phyloP scores from a whole-genome alignment of 257 asterid genomes.

The Gardenia jasminoides region DNA sequence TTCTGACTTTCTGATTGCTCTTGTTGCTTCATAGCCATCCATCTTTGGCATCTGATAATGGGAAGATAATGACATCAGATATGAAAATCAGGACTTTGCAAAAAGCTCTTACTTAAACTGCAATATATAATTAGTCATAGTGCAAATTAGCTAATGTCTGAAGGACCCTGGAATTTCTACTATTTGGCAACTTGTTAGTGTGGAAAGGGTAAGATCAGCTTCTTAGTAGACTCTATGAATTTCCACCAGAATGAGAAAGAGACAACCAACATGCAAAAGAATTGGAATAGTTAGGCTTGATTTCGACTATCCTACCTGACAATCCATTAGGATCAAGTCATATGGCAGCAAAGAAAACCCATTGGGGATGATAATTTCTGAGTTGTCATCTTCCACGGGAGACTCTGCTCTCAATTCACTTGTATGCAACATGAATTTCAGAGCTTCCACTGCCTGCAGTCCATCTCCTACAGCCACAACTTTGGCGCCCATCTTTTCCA shows the following conservation, averaged over 20 bases:
- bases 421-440: constrained; percentile 29
- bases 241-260: background rate
- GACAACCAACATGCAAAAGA: background rate
- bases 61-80: background rate
- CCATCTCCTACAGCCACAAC: constrained; percentile 90
- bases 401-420: constrained; percentile 23
- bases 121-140: background rate
- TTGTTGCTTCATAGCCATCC: constrained; percentile 98
- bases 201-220: background rate
- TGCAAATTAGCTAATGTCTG: background rate
- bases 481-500: constrained; percentile 83
- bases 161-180: background rate
- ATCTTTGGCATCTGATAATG: constrained; percentile 82
- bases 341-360: constrained; percentile 31
- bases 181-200: background rate
- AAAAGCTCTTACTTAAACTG: background rate
- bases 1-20: constrained; percentile 71
- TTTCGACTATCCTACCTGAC: constrained; percentile 61
- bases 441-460: constrained; percentile 69
- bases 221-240: background rate
- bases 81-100: background rate
- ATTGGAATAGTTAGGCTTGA: background rate
- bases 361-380: constrained; percentile 14
- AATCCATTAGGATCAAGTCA: constrained; percentile 91
- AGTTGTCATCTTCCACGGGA: constrained; percentile 25